Evolutionary conservation across 1,139 yeast genomes (phyloP), one percentile per base, ranked within the genome.

Genomic region (Magnusiomyces starmeri): DNA sequence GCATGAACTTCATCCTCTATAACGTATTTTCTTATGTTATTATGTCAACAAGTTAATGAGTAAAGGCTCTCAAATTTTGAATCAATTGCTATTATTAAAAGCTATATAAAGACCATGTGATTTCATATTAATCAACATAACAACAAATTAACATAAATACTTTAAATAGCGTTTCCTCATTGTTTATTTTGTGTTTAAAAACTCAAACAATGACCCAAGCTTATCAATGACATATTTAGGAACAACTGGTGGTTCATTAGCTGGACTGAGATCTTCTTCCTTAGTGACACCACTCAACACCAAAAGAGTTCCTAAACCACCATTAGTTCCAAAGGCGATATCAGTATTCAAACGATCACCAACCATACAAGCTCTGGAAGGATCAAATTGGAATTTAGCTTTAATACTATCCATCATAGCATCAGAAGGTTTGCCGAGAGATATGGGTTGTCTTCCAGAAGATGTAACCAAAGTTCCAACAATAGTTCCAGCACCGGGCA

Each of bases 291-390:
- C 98, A 1, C 95, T 85, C 53, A 92, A 76, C 3, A 92, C 97
- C 62, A 92, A 74, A 56, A 94, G 70, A 1, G 97, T 90, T 18
- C 79, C 79, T 48, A 94, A 75, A 0, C 94, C 94, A 48, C 96
- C 96, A 55, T 82, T 83, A 54, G 79, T 75, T 43, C 98, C 98
- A 68, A 92, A 92, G 62, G 78, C 79, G 82, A 92, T 92, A 63
- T 92, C 99, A 1, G 99, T 92, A 66, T 92, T 90, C 56, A 92
- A 75, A 57, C 98, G 77, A 67, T 92, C 99, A 27, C 99, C 99
- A 57, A 92, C 80, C 97, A 92, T 92, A 59, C 92, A 77, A 8
- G 96, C 85, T 54, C 79, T 75, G 14, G 72, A 63, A 41, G 87
- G 83, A 55, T 81, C 79, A 40, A 79, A 71, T 20, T 76, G 66